Percentiles rank a stretch among this genome's conserved stretches.
Conservation (phyloP, 176 grass and related monocot species). For the Triticum timopheevii region DNA sequence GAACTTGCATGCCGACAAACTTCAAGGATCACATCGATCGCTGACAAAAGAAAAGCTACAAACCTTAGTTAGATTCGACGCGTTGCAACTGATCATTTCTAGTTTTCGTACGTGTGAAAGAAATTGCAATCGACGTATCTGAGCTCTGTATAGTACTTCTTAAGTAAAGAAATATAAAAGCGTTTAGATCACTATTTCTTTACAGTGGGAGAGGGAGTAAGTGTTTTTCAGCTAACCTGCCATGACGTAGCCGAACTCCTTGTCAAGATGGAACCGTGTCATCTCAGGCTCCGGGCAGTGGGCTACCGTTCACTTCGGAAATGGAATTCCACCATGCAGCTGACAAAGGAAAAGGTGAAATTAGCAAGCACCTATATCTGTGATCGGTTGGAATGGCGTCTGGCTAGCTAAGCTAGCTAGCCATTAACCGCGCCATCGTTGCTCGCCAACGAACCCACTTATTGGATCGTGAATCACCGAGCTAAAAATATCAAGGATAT, state of each 20-base stretch:
- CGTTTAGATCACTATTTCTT: no score
- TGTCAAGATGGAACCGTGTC: neutral
- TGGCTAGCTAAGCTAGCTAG: neutral
- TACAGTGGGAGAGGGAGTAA: no score
- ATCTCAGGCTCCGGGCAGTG: neutral
- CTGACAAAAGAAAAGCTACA: neutral
- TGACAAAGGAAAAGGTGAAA: neutral
- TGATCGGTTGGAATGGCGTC: neutral
- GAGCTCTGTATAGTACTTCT: neutral
- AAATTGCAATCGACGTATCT: neutral
- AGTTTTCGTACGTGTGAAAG: neutral
- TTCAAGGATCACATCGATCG: neutral
- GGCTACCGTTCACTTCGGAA: neutral
- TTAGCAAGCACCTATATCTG: neutral
- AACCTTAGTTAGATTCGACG: neutral
- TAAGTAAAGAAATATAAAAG: no score
- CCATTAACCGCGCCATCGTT: neutral
- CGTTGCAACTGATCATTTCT: neutral
- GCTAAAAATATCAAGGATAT: neutral
- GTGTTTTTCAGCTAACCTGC: neutral
- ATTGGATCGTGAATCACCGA: neutral
- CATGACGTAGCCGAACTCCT: neutral
- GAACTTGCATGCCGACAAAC: neutral
- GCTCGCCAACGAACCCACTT: neutral
- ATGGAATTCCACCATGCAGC: constrained; percentile 12